phyloP scores from a whole-genome alignment of 352 stramenopile species.

The Phytophthora quininea region DNA sequence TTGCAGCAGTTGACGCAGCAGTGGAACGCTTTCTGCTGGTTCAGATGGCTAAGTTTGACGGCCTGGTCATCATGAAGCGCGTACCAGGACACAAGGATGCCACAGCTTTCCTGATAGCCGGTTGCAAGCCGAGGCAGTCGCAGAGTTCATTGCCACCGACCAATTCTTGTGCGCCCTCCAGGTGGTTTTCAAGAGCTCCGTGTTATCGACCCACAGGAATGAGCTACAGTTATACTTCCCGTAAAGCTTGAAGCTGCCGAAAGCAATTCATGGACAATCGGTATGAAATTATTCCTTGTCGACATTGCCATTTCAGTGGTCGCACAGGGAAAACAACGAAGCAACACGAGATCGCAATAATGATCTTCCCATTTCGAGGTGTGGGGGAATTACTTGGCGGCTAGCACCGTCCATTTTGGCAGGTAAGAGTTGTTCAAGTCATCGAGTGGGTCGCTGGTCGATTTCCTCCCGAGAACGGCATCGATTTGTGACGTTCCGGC shows the following conservation, averaged over 20 bases:
- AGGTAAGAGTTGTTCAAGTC: slow-evolving; percentile 10
- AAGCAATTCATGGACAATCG: not conserved
- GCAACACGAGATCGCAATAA: slow-evolving; percentile 10
- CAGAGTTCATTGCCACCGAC: no score
- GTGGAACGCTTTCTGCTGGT: slow-evolving; percentile 24
- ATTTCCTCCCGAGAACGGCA: slow-evolving; percentile 35
- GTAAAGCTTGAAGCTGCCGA: no score
- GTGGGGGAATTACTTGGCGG: slow-evolving; percentile 10
- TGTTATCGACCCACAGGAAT: no score
- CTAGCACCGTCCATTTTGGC: slow-evolving; percentile 2
- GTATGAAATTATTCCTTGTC: not conserved
- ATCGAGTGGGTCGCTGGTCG: slow-evolving; percentile 4
- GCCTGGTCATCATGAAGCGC: no score
- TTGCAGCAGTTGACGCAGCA: slow-evolving; percentile 11
- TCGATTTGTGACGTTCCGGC: slow-evolving; percentile 45
- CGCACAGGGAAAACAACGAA: not conserved
- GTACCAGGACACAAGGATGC: no score
- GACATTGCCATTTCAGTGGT: not conserved
- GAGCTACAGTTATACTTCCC: no score
- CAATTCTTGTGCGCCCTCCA: no score
- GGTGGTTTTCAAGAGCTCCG: no score
- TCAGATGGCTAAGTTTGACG: slow-evolving; percentile 16
- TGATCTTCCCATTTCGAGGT: slow-evolving; percentile 8
- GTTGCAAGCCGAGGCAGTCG: no score
- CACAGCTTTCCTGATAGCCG: no score